These are phyloP conservation scores for Solanum pinnatisectum DNA, from an alignment of 257 asterid species.

Conservation along the genomic window DNA sequence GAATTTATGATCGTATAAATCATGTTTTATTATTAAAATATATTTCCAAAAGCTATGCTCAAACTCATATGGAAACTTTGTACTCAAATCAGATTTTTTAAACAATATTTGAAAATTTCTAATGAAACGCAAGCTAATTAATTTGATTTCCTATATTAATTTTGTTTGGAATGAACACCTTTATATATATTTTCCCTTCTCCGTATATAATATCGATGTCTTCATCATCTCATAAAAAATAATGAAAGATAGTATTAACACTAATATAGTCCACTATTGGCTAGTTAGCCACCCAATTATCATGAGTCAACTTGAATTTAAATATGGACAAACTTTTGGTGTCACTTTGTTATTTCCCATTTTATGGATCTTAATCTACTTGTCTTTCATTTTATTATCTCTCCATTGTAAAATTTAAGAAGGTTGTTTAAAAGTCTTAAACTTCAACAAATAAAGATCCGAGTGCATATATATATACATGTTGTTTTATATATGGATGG, in stretches of 20 bases:
- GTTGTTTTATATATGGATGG: no score
- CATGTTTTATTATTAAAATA: not conserved
- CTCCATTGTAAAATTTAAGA: not conserved
- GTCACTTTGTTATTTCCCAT: conserved; percentile 43
- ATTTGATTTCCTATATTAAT: no score
- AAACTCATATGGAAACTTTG: no score
- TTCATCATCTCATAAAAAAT: not conserved
- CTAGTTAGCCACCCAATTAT: conserved; percentile 61
- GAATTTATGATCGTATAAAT: not conserved
- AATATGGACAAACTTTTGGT: conserved; percentile 41
- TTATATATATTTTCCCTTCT: no score
- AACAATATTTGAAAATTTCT: no score
- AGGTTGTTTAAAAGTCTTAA: no score
- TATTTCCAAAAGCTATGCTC: not conserved
- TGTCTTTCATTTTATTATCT: conserved; percentile 41
- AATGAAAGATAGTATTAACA: conserved; percentile 27
- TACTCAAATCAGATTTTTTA: no score
- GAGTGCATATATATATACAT: no score
- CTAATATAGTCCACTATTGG: conserved; percentile 32
- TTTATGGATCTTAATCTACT: conserved; percentile 44
- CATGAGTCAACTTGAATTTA: conserved; percentile 51
- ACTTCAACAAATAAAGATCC: no score
- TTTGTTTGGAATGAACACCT: no score
- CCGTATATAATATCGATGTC: no score
- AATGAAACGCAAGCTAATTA: no score